phyloP scores from a whole-genome alignment of 2,329 filamentous ascomycete genomes.

The Colletotrichum abscissum region DNA sequence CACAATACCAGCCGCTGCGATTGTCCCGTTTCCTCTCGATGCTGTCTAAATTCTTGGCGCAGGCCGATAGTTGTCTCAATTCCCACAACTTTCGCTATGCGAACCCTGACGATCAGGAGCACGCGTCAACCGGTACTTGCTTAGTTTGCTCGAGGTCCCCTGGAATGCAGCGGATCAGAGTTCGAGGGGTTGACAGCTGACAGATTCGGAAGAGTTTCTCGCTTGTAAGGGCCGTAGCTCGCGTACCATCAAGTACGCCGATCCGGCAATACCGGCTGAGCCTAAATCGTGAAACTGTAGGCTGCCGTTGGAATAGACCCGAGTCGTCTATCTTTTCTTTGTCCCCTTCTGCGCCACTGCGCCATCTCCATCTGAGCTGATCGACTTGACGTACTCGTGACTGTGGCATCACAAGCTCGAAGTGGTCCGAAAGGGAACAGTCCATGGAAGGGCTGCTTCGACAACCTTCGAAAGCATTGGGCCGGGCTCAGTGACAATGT shows the following conservation, averaged over 20 bases:
- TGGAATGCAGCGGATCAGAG: neutral
- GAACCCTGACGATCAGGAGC: neutral
- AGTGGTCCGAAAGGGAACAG: neutral
- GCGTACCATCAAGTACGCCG: slow-evolving; percentile 7
- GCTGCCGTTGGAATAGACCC: neutral
- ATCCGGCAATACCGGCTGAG: neutral
- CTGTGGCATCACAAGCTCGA: neutral
- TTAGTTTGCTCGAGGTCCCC: neutral
- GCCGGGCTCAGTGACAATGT: neutral
- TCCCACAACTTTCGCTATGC: neutral
- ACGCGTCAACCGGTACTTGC: neutral
- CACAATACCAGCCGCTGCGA: too few relatives aligned
- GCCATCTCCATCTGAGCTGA: neutral
- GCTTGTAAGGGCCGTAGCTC: neutral
- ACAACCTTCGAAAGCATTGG: neutral
- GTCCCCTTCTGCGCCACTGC: neutral
- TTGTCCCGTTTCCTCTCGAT: neutral
- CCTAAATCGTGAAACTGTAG: slow-evolving; percentile 1
- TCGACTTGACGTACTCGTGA: neutral
- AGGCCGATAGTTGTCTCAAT: neutral
- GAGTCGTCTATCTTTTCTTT: neutral
- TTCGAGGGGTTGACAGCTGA: neutral
- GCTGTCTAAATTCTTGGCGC: neutral
- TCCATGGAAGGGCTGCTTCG: neutral
- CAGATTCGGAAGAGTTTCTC: neutral